phyloP scores from a whole-genome alignment of 139 green algal species.

The Chara braunii region DNA sequence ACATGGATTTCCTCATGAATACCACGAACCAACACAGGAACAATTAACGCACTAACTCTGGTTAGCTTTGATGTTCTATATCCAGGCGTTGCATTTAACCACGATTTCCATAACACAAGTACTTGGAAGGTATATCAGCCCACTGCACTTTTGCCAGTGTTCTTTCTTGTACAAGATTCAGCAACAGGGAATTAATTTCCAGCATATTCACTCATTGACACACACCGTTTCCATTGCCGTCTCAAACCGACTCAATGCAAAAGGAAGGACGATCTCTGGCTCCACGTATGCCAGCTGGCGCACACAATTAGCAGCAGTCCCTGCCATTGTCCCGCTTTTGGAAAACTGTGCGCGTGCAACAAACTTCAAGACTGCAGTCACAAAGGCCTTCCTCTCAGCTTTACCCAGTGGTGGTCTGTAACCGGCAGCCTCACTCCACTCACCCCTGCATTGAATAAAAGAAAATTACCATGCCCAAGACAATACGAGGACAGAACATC shows the following conservation, averaged over 20 bases:
- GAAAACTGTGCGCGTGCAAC: conserved; percentile 66
- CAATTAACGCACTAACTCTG: not conserved
- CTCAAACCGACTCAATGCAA: conserved; percentile 66
- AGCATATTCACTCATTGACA: conserved; percentile 5
- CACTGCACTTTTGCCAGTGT: not conserved
- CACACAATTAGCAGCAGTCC: conserved; percentile 5
- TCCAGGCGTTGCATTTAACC: too few relatives aligned
- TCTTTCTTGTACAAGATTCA: not conserved
- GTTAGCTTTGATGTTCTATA: not conserved
- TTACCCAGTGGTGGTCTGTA: not conserved
- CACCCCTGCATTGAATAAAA: not conserved
- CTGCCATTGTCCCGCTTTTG: conserved; percentile 49
- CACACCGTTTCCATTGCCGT: conserved; percentile 10
- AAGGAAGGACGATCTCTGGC: conserved; percentile 62
- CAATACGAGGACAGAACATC: too few relatives aligned
- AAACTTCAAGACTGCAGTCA: conserved; percentile 52
- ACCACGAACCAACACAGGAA: not conserved
- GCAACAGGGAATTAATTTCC: too few relatives aligned
- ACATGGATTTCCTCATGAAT: too few relatives aligned
- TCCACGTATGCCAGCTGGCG: conserved; percentile 57
- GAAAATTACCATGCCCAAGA: too few relatives aligned
- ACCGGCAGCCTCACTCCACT: not conserved
- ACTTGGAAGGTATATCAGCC: not conserved
- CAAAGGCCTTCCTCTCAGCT: conserved; percentile 24
- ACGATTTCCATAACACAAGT: too few relatives aligned